Evolutionary conservation across 352 stramenopile species (phyloP).

Genomic region (Pythium dissimile): DNA sequence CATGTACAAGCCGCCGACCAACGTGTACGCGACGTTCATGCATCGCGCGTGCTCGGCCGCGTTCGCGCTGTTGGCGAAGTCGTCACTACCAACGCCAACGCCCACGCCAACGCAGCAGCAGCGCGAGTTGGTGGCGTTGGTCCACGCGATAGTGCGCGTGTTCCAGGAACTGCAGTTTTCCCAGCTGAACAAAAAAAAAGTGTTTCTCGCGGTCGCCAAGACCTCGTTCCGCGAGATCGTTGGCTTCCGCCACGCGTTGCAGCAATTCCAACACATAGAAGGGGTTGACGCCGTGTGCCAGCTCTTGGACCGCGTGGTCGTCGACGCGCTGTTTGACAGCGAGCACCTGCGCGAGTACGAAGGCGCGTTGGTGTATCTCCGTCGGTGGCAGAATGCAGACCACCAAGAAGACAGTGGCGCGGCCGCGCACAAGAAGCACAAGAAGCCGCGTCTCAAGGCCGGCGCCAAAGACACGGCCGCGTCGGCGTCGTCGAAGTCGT

Average conservation of each 20-base stretch:
- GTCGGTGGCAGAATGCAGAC: slow-evolving; percentile 23
- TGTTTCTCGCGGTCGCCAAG: slow-evolving; percentile 80
- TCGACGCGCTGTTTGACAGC: slow-evolving; percentile 71
- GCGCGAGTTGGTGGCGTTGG: slow-evolving; percentile 36
- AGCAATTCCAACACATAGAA: slow-evolving; percentile 4
- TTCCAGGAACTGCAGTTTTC: slow-evolving; percentile 77
- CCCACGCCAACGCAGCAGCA: no score
- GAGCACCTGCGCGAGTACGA: slow-evolving; percentile 80
- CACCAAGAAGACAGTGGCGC: slow-evolving; percentile 1
- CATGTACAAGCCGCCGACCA: slow-evolving; percentile 77
- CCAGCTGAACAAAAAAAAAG: slow-evolving; percentile 89
- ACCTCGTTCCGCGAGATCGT: slow-evolving; percentile 64
- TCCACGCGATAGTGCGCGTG: slow-evolving; percentile 51
- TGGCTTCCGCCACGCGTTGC: slow-evolving; percentile 45
- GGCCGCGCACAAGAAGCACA: slow-evolving; percentile 26
- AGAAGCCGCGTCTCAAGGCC: slow-evolving; percentile 30
- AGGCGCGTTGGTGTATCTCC: slow-evolving; percentile 42
- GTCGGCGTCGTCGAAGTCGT: no score
- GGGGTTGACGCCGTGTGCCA: slow-evolving; percentile 35
- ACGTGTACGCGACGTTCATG: slow-evolving; percentile 73
- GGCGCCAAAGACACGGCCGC: slow-evolving; percentile 5
- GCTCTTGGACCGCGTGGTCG: slow-evolving; percentile 55
- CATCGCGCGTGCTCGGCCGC: slow-evolving; percentile 41
- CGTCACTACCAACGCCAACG: background rate
- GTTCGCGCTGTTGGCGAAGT: slow-evolving; percentile 4